A percentile compares a stretch with the other conserved stretches of the same genome.
Evolutionary conservation across 352 stramenopile species (phyloP).

Genomic region (Achlya hypogyna): DNA sequence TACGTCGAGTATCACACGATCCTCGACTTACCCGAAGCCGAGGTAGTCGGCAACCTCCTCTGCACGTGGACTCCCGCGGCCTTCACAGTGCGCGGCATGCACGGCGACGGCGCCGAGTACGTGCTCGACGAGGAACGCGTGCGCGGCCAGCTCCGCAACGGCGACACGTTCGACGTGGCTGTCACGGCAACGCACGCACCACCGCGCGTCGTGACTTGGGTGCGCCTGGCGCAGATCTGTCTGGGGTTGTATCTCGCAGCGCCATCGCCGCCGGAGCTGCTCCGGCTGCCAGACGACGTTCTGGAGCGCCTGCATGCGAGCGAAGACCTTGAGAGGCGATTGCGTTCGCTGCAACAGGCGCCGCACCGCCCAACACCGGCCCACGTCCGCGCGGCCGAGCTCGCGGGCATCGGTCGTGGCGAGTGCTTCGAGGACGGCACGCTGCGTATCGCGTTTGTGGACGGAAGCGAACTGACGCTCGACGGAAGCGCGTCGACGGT

Average conservation of each 20-base stretch:
- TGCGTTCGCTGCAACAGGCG: not conserved
- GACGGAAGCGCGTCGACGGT: conserved; percentile 13
- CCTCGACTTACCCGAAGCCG: not conserved
- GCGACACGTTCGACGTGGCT: not conserved
- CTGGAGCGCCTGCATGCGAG: not conserved
- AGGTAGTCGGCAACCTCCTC: not conserved
- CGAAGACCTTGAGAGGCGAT: not conserved
- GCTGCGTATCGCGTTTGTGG: conserved; percentile 11
- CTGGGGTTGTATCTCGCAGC: not conserved
- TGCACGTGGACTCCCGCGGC: not conserved
- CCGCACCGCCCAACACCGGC: not conserved
- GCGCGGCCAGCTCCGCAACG: not conserved
- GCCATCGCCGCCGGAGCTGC: not conserved
- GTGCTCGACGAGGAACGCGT: not conserved
- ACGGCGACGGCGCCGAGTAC: not conserved
- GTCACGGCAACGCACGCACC: not conserved
- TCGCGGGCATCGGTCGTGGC: conserved; percentile 1
- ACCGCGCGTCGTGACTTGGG: conserved; percentile 6
- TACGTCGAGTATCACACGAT: not conserved
- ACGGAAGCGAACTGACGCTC: conserved; percentile 4
- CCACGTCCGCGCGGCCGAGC: not conserved
- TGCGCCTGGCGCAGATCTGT: conserved; percentile 14
- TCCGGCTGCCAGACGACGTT: not conserved
- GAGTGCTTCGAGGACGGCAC: conserved; percentile 19
- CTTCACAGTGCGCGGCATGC: not conserved